A percentile compares a stretch with the other conserved stretches of the same genome.
Evolutionary conservation across 2,329 filamentous ascomycete species (phyloP).

Genomic region (Phialemoniopsis sp.): DNA sequence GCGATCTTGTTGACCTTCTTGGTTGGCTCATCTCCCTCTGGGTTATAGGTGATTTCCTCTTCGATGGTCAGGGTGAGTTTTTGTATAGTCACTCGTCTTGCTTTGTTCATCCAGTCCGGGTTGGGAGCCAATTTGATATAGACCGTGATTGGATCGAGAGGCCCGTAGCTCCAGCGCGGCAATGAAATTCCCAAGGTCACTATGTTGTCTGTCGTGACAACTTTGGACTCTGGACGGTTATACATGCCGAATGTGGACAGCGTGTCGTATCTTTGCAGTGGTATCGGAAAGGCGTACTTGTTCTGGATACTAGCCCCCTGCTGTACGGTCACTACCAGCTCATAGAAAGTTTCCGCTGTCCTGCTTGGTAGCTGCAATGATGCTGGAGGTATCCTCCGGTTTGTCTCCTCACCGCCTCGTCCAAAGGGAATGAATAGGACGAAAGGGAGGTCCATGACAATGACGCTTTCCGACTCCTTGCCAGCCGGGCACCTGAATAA

Average conservation of each 20-base stretch:
- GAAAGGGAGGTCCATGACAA: constrained; percentile 96
- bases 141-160: constrained; percentile 89
- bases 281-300: constrained; percentile 88
- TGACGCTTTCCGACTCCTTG: constrained; percentile 80
- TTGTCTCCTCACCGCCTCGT: constrained; percentile 83
- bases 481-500: constrained; percentile 83
- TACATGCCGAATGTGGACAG: constrained; percentile 99
- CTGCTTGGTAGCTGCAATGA: constrained; percentile 86
- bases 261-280: constrained; percentile 90
- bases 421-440: constrained; percentile 97
- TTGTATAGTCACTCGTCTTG: constrained; percentile 86
- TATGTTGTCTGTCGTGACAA: constrained; percentile 82
- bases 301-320: constrained; percentile 83
- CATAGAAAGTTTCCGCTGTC: constrained; percentile 96
- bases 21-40: constrained; percentile 91
- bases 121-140: constrained; percentile 95
- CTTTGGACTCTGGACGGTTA: constrained; percentile 87
- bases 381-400: constrained; percentile 84
- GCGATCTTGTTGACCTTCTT: constrained; percentile 85
- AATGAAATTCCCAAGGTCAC: constrained; percentile 89
- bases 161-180: constrained; percentile 94
- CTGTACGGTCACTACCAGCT: constrained; percentile 92
- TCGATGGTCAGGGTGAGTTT: constrained; percentile 93
- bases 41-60: constrained; percentile 98
- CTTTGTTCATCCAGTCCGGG: constrained; percentile 85